A percentile compares a stretch with the other conserved stretches of the same genome.
Evolutionary conservation across 495 filamentous ascomycete species (phyloP).

Genomic region (Neurospora sp.): DNA sequence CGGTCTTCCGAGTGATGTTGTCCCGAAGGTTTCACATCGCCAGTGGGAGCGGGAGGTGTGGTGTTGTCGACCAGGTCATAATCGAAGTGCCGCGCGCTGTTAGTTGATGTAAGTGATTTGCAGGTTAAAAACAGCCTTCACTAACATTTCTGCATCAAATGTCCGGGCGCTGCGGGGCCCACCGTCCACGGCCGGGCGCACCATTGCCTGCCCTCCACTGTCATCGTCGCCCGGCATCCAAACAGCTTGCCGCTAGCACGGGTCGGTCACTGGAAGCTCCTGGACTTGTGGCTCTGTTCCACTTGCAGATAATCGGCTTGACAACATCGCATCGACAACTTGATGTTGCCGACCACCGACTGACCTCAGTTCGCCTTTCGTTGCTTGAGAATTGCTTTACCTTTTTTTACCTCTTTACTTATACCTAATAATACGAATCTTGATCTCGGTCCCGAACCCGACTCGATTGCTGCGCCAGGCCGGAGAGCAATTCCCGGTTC

Average conservation of each 20-base stretch:
- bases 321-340: background rate
- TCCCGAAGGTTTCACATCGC: background rate
- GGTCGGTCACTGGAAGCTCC: background rate
- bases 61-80: background rate
- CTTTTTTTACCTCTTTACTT: background rate
- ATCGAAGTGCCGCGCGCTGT: background rate
- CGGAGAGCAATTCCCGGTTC: background rate
- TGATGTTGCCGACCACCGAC: background rate
- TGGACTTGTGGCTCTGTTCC: background rate
- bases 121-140: background rate
- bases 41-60: background rate
- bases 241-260: background rate
- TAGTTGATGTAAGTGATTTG: background rate
- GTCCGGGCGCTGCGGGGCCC: background rate
- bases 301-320: background rate
- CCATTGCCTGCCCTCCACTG: background rate
- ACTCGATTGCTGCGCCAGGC: background rate
- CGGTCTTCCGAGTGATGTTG: background rate
- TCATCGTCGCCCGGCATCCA: background rate
- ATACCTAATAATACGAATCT: background rate
- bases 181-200: background rate
- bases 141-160: background rate
- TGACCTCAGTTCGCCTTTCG: background rate
- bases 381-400: background rate
- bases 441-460: background rate